Evolutionary conservation across 768 basidiomycete genomes (phyloP), one percentile per base, ranked within the genome.

Genomic region (Tephrocybe rancida): DNA sequence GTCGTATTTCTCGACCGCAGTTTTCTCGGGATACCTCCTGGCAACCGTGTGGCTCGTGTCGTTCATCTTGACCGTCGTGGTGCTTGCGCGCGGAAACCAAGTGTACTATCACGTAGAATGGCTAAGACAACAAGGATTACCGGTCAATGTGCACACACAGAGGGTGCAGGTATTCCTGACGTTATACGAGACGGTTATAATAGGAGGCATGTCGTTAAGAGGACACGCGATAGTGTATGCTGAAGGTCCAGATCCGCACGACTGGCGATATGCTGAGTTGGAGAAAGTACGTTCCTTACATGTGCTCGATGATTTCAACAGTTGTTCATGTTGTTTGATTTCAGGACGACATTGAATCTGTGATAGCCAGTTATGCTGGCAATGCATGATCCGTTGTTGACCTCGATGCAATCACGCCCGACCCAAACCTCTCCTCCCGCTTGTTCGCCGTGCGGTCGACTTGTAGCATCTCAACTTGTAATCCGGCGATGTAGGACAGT

Each of bases 1-100:
- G 3, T 67, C 68, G 19, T 73, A 70, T 55, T 73, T 70, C 52
- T 69, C 66, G 5, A 70, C 70, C 1, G 55, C 58, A 24, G 46
- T 70, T 43, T 58, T 72, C 41, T 65, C 60, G 26, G 67, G 63
- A 3, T 70, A 70, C 53, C 58, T 73, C 2, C 52, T 71, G 34
- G 60, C 67, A 27, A 5, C 65, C 14, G 50, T 67, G n/a, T 72
- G 70, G 70, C 54, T 71, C 13, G 62, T 60, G 16, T 65, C 69
- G 25, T 66, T 66, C 50, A 65, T 70, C 26, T 44, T 64, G 44
- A 68, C 69, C 19, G 56, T 66, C 11, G 55, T 64, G 35, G 61
- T 70, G 39, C 58, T 67, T 39, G 62, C 63, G 3, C 50, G 49
- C 5, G 54, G 61, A 42, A 43, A 55, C 13, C 44, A 49, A 26